phyloP scores from a whole-genome alignment of 768 basidiomycete genomes.

The Galerina sulciceps region DNA sequence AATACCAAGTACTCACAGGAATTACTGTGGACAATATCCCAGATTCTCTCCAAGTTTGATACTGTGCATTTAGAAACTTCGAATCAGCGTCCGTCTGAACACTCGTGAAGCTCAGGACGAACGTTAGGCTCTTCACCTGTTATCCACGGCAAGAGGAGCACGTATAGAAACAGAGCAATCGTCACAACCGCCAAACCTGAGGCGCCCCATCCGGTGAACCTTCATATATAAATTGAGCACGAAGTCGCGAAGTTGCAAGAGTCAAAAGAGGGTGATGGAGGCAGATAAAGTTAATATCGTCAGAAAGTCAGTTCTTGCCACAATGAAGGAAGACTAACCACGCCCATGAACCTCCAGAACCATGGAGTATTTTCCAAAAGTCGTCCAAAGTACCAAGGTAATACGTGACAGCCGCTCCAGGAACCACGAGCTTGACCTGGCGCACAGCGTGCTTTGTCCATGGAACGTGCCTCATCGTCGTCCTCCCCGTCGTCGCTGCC shows the following conservation, averaged over 20 bases:
- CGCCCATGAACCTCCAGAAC: conserved; percentile 49
- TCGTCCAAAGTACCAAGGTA: conserved; percentile 59
- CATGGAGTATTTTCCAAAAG: conserved; percentile 47
- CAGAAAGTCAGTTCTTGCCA: background rate
- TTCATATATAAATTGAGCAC: conserved; percentile 25
- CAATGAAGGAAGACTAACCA: conserved; percentile 37
- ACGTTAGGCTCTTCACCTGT: conserved; percentile 74
- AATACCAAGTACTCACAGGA: conserved; percentile 44
- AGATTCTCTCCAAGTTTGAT: conserved; percentile 75
- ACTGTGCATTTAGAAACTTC: conserved; percentile 49
- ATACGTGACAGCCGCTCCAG: conserved; percentile 68
- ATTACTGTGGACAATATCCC: conserved; percentile 70
- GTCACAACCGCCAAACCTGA: conserved; percentile 63
- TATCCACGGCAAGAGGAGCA: conserved; percentile 69
- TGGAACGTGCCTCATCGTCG: conserved; percentile 25
- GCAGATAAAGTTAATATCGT: conserved; percentile 8
- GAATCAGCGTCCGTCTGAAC: background rate
- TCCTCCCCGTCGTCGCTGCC: conserved; percentile 5
- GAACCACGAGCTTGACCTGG: conserved; percentile 78
- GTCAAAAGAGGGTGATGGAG: background rate
- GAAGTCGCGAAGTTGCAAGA: background rate
- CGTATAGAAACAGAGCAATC: conserved; percentile 71
- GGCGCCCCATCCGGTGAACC: conserved; percentile 58
- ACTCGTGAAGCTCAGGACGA: conserved; percentile 28
- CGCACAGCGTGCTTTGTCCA: conserved; percentile 55